Evolutionary conservation across 2,329 filamentous ascomycete species (phyloP).

Genomic region (Aspergillus felis): DNA sequence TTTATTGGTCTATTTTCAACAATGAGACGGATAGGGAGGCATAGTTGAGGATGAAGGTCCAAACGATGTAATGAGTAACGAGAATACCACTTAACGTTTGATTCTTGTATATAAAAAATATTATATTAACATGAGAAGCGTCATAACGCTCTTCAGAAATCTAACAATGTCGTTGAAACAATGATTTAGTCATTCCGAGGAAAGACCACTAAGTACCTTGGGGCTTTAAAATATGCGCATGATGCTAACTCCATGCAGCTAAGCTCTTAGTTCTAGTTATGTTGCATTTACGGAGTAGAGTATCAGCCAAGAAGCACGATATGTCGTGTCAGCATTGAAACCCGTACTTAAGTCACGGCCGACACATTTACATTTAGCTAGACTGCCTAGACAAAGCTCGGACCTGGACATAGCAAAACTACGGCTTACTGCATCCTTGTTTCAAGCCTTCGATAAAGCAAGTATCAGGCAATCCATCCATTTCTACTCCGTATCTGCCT

Average conservation of each 20-base stretch:
- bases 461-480: not conserved
- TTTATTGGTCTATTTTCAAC: slow-evolving; percentile 9
- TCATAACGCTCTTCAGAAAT: not conserved
- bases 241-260: not conserved
- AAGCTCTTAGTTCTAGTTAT: not conserved
- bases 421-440: not conserved
- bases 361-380: no score
- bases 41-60: slow-evolving; percentile 7
- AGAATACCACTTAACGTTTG: slow-evolving; percentile 17
- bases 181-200: not conserved
- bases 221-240: not conserved
- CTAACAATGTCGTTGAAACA: not conserved
- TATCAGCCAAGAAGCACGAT: not conserved
- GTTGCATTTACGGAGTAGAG: not conserved
- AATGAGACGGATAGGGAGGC: not conserved
- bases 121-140: not conserved
- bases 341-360: no score
- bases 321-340: not conserved
- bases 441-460: not conserved
- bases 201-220: not conserved
- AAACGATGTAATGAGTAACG: slow-evolving; percentile 11
- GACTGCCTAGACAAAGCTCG: not conserved
- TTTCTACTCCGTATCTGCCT: not conserved
- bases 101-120: slow-evolving; percentile 13
- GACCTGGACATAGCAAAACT: not conserved